Base-by-base conservation (phyloP, 2,329 filamentous ascomycete species). In the Fusarium pseudocircinatum region DNA sequence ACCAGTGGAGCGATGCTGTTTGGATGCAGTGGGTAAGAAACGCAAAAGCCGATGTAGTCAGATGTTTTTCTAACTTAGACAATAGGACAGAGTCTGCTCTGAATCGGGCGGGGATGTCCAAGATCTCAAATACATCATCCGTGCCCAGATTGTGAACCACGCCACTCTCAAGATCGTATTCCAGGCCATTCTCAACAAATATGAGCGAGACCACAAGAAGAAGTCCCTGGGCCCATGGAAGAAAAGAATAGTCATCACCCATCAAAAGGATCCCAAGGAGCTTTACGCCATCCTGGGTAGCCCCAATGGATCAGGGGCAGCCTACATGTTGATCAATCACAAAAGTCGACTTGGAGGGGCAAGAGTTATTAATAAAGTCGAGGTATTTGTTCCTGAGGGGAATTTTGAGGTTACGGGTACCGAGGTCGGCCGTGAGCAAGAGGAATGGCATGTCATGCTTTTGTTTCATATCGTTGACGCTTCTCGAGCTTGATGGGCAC, bases 321-420 rank as follows among this genome's bases (percentile, higher is more conserved):
- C 68, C 2, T 70, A 36, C n/a, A 28, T 69, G 7, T 39, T 68
- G 22, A 18, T 70, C 8, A 70, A 59, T 11, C 64, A 70, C 40
- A 70, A 70, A 26, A n/a, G 22, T 13, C 20, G 13, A 18, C 36
- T 70, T 9, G 68, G 68, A 4, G 16, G 47, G 14, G 36, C 36
- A 70, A 32, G 46, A 57, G 36, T 8, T 37, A 61, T 70, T 13
- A 57, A 69, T 10, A 61, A 59, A 52, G 44, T 70, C 20, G 68
- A 70, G 6, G 40, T 70, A 49, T 70, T 70, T 43, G 28, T 70
- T 18, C 54, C 68, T 5, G 39, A 30, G 6, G n/a, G 44, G 9
- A 37, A 22, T 28, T 63, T 30, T n/a, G n/a, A 37, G 13, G 53
- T 67, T 9, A 24, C n/a, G 18, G 50, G 44, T 13, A 47, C 61